Base-by-base conservation (phyloP, 257 asterid genomes). In the Solanum stenotomum region DNA sequence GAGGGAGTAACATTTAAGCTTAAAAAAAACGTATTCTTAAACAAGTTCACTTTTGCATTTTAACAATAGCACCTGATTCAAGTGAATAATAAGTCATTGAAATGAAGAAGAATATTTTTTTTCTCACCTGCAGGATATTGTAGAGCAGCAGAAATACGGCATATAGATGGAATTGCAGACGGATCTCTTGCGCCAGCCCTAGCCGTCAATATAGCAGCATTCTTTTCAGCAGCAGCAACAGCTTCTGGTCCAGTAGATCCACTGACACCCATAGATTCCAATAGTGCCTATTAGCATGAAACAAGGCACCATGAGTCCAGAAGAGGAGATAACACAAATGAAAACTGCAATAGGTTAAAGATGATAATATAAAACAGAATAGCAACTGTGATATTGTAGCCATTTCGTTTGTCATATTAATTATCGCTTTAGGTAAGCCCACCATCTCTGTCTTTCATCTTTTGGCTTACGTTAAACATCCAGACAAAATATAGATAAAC, bases 131-230 rank as follows among this genome's bases (percentile, higher is more conserved):
- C 94, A 86, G 98, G 98, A 87, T 95, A 96, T 86, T 97, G 99
- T 34, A 96, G 94, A 89, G 99, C 98, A 82, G 99, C 96, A 89
- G 99, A 95, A 89, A 96, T 96, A 91, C 99, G 99, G 86, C 99
- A 95, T 88, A 97, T 93, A 88, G 99, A 97, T 77, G 99, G 99
- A 88, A 97, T 92, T 46, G 98, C 98, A 84, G 99, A 96, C 87
- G 99, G 99, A 92, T 97, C 99, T 89, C 95, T 93, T 56, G 98
- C 95, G 83, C 99, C 99, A 89, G 99, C 99, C 93, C 98, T 94
- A 74, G 99, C 98, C 33, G 99, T 97, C 90, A 96, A 92, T 77
- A 97, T 68, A 85, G 99, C 92, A 9, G 99, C 99, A 91, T 90
- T 94, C 92, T 93, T 97, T 93, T 96, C 99, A 89, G 99, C 98